Percentiles rank a stretch among this genome's conserved stretches.
phyloP scores from a whole-genome alignment of 805 yeast species.

The Suhomyces kilbournensis region DNA sequence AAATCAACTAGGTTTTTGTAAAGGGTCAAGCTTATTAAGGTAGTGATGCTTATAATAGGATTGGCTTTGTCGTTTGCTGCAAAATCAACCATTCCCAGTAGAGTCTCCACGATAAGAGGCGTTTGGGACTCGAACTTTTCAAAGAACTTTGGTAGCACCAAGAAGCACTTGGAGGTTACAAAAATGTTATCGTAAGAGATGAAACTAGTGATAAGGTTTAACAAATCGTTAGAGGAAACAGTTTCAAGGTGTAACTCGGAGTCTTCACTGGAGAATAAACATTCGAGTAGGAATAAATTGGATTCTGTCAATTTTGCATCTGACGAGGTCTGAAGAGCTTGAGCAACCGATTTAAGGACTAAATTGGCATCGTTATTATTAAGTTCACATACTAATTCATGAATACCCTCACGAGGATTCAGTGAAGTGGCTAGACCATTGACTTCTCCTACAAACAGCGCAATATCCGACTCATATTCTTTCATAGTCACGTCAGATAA shows the following conservation, averaged over 20 bases:
- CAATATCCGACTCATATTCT: conserved; percentile 60
- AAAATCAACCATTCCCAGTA: conserved; percentile 24
- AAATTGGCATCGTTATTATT: conserved; percentile 36
- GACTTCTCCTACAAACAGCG: conserved; percentile 68
- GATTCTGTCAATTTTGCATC: conserved; percentile 41
- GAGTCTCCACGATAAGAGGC: conserved; percentile 31
- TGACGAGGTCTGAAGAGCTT: not conserved
- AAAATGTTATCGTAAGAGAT: conserved; percentile 24
- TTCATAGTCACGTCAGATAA: conserved; percentile 43
- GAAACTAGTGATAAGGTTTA: conserved; percentile 4
- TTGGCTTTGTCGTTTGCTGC: conserved; percentile 14
- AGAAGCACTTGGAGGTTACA: conserved; percentile 47
- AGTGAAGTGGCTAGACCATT: conserved; percentile 57
- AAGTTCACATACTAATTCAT: conserved; percentile 54
- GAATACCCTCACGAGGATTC: conserved; percentile 58
- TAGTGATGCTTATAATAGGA: conserved; percentile 26
- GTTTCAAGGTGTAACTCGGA: conserved; percentile 11
- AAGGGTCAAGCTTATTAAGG: conserved; percentile 53
- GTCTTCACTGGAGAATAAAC: conserved; percentile 43
- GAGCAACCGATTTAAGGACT: conserved; percentile 2
- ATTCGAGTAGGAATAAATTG: conserved; percentile 36
- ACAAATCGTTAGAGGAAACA: conserved; percentile 8
- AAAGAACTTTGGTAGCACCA: conserved; percentile 55
- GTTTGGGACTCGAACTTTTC: conserved; percentile 44
- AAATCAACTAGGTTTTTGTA: conserved; percentile 35